Percentiles rank a stretch among this genome's conserved stretches.
These are phyloP conservation scores for Przewalskia tangutica DNA, from an alignment of 257 asterid species.

Conservation along the genomic window DNA sequence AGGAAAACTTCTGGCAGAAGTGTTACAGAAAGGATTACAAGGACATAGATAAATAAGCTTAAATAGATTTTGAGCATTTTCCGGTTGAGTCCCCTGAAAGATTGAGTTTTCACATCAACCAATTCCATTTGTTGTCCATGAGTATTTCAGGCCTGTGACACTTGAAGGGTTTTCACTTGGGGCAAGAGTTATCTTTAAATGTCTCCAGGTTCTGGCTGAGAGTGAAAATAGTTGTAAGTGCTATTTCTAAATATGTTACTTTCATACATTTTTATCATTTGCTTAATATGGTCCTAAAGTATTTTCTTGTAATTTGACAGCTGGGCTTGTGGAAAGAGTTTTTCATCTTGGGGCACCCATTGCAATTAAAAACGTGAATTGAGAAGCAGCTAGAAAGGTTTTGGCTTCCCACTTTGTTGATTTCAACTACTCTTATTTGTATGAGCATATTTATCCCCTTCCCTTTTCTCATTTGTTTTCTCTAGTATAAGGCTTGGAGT, in stretches of 20 bases:
- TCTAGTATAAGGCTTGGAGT: not conserved
- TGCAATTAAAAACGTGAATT: constrained; percentile 68
- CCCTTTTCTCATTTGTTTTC: not conserved
- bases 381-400: constrained; percentile 94
- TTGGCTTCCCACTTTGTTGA: not conserved
- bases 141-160: constrained; percentile 87
- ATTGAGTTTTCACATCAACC: not conserved
- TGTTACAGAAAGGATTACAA: constrained; percentile 68
- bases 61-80: not conserved
- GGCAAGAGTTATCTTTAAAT: constrained; percentile 84
- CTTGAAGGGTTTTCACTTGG: constrained; percentile 95
- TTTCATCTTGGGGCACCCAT: constrained; percentile 97
- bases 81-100: not conserved
- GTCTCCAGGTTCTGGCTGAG: constrained; percentile 78
- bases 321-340: constrained; percentile 82
- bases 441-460: not conserved
- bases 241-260: not conserved
- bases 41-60: constrained; percentile 52
- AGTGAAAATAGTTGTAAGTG: constrained; percentile 45
- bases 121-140: constrained; percentile 5
- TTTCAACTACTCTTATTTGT: not conserved
- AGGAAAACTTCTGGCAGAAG: constrained; percentile 86
- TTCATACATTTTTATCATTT: not conserved
- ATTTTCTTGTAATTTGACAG: constrained; percentile 24
- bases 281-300: constrained; percentile 6